phyloP scores from a whole-genome alignment of 2,329 filamentous ascomycete species.

The Talaromyces sp. region DNA sequence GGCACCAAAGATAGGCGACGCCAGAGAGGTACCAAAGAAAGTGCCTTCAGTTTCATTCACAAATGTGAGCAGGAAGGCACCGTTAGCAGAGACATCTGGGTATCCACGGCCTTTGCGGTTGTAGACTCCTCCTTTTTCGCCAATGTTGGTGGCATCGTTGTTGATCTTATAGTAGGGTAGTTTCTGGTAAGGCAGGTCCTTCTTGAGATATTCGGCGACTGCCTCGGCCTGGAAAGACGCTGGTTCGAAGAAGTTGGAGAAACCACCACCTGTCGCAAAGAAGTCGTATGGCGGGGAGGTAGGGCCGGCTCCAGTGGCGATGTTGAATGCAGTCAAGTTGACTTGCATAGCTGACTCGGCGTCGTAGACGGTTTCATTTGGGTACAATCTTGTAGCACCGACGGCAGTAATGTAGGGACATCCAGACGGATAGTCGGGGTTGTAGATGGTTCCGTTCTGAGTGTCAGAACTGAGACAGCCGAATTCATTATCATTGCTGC shows the following conservation, averaged over 20 bases:
- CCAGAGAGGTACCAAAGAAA: constrained; percentile 13
- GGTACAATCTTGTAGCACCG: constrained; percentile 31
- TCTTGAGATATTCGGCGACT: constrained; percentile 37
- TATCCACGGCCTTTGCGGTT: constrained; percentile 17
- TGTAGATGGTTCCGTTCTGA: constrained; percentile 41
- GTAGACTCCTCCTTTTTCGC: constrained; percentile 14
- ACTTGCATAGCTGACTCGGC: constrained; percentile 16
- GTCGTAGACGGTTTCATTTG: constrained; percentile 9
- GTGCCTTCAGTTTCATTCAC: constrained; percentile 8
- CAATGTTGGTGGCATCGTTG: background rate
- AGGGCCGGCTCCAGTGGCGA: constrained; percentile 26
- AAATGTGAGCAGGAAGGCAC: constrained; percentile 12
- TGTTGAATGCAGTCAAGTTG: constrained; percentile 15
- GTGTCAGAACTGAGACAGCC: constrained; percentile 11
- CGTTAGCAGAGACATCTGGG: constrained; percentile 16
- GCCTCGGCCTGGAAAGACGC: constrained; percentile 42
- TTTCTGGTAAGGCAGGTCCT: constrained; percentile 9
- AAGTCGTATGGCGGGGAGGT: constrained; percentile 29
- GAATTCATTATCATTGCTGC: constrained; percentile 37
- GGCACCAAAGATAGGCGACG: constrained; percentile 12
- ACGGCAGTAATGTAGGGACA: constrained; percentile 54
- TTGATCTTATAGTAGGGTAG: constrained; percentile 14
- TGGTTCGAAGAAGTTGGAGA: constrained; percentile 47
- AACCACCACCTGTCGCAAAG: constrained; percentile 39
- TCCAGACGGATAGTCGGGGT: constrained; percentile 48